Conservation (phyloP, 768 basidiomycete species). For the Boletus rubescentipes region DNA sequence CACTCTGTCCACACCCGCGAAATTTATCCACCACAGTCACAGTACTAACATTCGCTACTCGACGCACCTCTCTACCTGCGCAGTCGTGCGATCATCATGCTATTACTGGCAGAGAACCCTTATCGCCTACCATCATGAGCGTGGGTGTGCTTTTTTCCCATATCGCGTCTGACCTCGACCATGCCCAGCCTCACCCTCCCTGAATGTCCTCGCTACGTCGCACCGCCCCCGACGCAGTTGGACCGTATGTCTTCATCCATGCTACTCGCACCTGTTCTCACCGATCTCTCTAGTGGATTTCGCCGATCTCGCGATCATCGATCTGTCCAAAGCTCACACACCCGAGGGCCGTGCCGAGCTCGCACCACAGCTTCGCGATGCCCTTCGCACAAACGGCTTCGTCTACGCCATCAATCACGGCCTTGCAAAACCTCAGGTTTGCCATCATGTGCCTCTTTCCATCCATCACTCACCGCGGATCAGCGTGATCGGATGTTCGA, state of each 20-base stretch:
- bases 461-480: conserved; percentile 16
- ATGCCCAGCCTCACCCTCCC: conserved; percentile 36
- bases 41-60: not conserved
- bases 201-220: conserved; percentile 34
- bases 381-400: conserved; percentile 44
- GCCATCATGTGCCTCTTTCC: not conserved
- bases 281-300: conserved; percentile 41
- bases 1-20: conserved; percentile 10
- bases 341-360: conserved; percentile 42
- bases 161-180: not conserved
- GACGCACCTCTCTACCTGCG: not conserved
- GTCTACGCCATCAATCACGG: conserved; percentile 41
- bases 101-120: not conserved
- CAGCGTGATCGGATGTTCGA: conserved; percentile 49
- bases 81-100: not conserved
- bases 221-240: conserved; percentile 33
- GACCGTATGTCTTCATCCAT: conserved; percentile 28
- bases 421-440: conserved; percentile 38
- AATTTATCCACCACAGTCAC: conserved; percentile 17
- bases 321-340: conserved; percentile 43
- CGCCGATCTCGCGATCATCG: conserved; percentile 53
- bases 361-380: conserved; percentile 42
- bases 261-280: not conserved
- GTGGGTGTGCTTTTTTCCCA: no score
- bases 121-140: not conserved